Evolutionary conservation across 2,329 filamentous ascomycete species (phyloP).

Genomic region (Botrytis tulipae): DNA sequence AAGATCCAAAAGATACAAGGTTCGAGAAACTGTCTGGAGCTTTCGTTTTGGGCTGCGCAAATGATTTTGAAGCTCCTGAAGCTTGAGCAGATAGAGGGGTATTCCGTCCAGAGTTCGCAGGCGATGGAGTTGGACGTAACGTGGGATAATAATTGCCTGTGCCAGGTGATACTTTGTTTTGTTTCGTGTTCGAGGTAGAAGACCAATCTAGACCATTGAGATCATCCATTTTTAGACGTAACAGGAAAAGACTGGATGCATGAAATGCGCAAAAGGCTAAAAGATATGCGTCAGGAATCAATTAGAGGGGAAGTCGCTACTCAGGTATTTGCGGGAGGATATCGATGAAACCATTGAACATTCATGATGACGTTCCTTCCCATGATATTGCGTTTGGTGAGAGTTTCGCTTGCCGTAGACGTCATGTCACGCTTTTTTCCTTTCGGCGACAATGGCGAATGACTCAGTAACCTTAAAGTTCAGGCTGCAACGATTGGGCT

Average conservation of each 20-base stretch:
- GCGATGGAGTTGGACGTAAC: constrained; percentile 49
- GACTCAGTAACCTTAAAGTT: too few relatives aligned
- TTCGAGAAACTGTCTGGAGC: constrained; percentile 74
- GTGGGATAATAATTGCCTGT: constrained; percentile 47
- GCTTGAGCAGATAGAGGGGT: constrained; percentile 48
- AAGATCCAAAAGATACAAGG: constrained; percentile 62
- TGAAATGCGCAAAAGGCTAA: constrained; percentile 20
- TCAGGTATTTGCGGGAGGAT: background rate
- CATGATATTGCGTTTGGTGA: constrained; percentile 1
- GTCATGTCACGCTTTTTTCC: background rate
- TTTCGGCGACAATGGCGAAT: background rate
- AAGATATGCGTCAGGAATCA: background rate
- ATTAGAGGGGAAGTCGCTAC: background rate
- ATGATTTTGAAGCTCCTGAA: constrained; percentile 43
- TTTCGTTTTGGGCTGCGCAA: constrained; percentile 45
- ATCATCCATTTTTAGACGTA: constrained; percentile 54
- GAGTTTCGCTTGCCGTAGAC: background rate
- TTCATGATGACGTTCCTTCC: background rate
- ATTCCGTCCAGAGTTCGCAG: constrained; percentile 53
- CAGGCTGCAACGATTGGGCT: background rate
- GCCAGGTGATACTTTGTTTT: constrained; percentile 43
- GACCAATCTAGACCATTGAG: constrained; percentile 61
- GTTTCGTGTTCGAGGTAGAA: constrained; percentile 39
- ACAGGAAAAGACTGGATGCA: constrained; percentile 18
- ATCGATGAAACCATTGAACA: background rate